Base-by-base conservation (phyloP, 208 protist species). In the Acanthamoeba castellanii region DNA sequence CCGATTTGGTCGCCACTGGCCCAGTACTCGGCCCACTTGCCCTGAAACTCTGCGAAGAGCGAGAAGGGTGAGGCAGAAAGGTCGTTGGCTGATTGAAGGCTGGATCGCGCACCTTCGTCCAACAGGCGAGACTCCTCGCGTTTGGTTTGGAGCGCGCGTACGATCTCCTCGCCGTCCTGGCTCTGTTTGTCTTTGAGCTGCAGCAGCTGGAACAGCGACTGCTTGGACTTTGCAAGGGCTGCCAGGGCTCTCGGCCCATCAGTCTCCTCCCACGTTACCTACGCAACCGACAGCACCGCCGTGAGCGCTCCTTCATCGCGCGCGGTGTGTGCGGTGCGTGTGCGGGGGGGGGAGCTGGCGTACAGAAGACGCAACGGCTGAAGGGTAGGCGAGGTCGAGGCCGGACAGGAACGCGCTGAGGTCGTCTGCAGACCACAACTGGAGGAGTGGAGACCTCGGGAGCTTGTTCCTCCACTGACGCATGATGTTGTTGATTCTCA, bases 401-500 rank as follows among this genome's bases (percentile, higher is more conserved):
- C 57, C 30, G 7, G 22, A 34, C 9, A 85, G 25, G 78, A 85
- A 85, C 6, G 25, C 78, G 45, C 78, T 85, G 20, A 85, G 45
- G 78, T 85, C 78, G 25, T 52, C 14, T 9, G 78, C 78, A 5
- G 78, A 85, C 78, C 78, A 85, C 47, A 85, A 22, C 47, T 85
- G 78, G 5, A 57, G 22, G 20, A 85, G 78, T 0, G 78, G 78
- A 3, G 78, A 34, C 9, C 78, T 25, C 16, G 78, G 78, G 14
- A 85, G 47, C 72, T 50, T 81, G 34, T 47, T 37, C 37, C 34
- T 37, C 16, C 18, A 81, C 34, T 81, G 30, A 0, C 72, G 8
- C 8, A 81, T 13, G 16, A 81, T 47, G 34, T 18, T 81, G 32
- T 81, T 81, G 72, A 81, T 81, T 50, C 72, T 37, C 72, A 81